Evolutionary conservation across 1,284 basidiomycete species (phyloP).

Genomic region (Fomitopsis schrenkii): DNA sequence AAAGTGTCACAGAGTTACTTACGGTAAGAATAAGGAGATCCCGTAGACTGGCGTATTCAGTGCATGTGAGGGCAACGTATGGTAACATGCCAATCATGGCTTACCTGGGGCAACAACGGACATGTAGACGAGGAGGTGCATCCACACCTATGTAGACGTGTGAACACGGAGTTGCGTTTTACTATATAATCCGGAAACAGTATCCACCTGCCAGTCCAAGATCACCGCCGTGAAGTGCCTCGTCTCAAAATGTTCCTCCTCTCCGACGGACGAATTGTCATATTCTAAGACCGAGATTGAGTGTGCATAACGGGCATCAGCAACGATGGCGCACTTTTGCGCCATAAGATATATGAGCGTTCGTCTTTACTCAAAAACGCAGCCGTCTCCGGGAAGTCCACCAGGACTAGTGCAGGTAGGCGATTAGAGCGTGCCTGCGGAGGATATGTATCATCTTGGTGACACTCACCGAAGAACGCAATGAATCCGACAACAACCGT

Average conservation of each 20-base stretch:
- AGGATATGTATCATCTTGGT: conserved; percentile 32
- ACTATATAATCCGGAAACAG: conserved; percentile 1
- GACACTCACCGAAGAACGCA: conserved; percentile 38
- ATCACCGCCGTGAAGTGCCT: conserved; percentile 53
- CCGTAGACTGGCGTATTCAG: conserved; percentile 9
- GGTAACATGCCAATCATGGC: too few species aligned
- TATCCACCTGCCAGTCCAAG: conserved; percentile 52
- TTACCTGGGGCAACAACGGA: too few species aligned
- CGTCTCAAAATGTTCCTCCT: conserved; percentile 55
- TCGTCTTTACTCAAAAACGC: conserved; percentile 58
- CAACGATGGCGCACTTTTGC: conserved; percentile 42
- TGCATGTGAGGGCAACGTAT: too few species aligned
- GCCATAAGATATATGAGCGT: conserved; percentile 54
- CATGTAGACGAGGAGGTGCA: too few species aligned
- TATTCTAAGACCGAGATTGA: conserved; percentile 32
- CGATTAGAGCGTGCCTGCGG: conserved; percentile 11
- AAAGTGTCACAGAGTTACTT: conserved; percentile 1
- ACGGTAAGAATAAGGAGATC: conserved; percentile 21
- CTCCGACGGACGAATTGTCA: conserved; percentile 62
- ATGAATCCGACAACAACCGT: conserved; percentile 44
- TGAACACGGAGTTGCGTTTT: too few species aligned
- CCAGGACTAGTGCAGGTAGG: conserved; percentile 34
- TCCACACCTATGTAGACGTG: too few species aligned
- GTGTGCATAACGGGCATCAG: too few species aligned
- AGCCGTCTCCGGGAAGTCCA: conserved; percentile 57